phyloP scores from a whole-genome alignment of 208 protist genomes.

The Leishmania arabica region DNA sequence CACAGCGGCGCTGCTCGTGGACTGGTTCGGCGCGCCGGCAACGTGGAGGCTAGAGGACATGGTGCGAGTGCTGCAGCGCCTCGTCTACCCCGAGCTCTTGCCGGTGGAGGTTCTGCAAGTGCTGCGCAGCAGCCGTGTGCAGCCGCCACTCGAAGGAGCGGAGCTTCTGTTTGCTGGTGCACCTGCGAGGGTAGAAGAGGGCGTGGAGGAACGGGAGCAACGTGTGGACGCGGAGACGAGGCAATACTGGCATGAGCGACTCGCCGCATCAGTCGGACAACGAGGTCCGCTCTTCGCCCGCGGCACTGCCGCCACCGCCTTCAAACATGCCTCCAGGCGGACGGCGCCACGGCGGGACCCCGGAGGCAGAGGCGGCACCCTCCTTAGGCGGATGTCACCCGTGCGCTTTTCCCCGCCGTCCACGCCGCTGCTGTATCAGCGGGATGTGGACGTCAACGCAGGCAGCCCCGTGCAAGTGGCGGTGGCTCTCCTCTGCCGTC shows the following conservation, averaged over 20 bases:
- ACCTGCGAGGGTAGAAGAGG: background rate
- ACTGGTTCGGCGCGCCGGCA: conserved; percentile 2
- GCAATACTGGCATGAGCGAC: conserved; percentile 22
- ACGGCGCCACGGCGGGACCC: background rate
- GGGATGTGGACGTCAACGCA: background rate
- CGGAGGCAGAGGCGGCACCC: background rate
- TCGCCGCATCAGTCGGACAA: background rate
- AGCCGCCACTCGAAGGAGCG: conserved; percentile 20
- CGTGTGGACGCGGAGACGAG: background rate
- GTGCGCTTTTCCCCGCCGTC: too few relatives aligned
- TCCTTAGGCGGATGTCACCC: background rate
- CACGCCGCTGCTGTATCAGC: background rate
- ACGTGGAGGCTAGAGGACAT: conserved; percentile 15
- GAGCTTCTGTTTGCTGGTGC: conserved; percentile 10
- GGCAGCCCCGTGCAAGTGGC: conserved; percentile 1
- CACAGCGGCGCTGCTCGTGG: conserved; percentile 9
- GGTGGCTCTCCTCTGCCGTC: conserved; percentile 18
- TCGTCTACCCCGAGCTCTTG: conserved; percentile 16
- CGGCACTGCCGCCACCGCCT: background rate
- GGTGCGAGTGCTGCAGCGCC: conserved; percentile 5
- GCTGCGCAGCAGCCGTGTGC: conserved; percentile 10
- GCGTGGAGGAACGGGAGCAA: background rate
- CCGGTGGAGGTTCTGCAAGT: conserved; percentile 7
- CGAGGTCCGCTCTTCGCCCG: background rate
- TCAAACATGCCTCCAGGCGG: background rate